These are phyloP conservation scores for Fraxinus dipetala DNA, from an alignment of 305 asterid species.

Conservation along the genomic window DNA sequence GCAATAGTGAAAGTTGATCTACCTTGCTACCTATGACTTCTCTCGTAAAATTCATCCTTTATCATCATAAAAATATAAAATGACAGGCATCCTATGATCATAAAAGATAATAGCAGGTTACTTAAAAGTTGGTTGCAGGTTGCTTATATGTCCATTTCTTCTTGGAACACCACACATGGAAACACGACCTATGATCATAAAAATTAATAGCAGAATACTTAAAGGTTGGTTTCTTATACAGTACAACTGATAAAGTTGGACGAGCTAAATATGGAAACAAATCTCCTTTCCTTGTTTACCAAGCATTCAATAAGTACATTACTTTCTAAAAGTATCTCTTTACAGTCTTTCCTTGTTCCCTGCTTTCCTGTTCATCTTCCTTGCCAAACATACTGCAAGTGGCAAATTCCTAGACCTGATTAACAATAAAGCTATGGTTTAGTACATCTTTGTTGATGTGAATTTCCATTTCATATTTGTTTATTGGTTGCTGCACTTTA, in stretches of 20 bases:
- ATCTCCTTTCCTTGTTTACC: background rate
- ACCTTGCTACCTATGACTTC: background rate
- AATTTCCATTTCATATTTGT: background rate
- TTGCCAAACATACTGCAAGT: background rate
- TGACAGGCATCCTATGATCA: background rate
- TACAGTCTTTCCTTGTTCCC: background rate
- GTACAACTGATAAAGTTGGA: background rate
- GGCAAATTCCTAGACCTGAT: background rate
- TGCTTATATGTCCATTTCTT: background rate
- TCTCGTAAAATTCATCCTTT: background rate
- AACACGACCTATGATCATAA: background rate
- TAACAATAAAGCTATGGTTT: background rate
- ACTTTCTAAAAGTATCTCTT: background rate
- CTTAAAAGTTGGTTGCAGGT: background rate
- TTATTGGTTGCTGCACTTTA: background rate
- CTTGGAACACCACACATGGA: background rate
- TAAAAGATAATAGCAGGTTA: background rate
- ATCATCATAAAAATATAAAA: background rate
- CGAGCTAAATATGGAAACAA: background rate
- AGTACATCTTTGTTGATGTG: background rate
- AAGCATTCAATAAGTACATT: background rate
- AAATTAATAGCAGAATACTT: background rate
- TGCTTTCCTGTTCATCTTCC: background rate
- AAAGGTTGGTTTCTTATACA: background rate
- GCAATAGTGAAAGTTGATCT: background rate